Evolutionary conservation across 2,329 filamentous ascomycete species (phyloP), one percentile per base, ranked within the genome.

Genomic region (Trichophyton rubrum): DNA sequence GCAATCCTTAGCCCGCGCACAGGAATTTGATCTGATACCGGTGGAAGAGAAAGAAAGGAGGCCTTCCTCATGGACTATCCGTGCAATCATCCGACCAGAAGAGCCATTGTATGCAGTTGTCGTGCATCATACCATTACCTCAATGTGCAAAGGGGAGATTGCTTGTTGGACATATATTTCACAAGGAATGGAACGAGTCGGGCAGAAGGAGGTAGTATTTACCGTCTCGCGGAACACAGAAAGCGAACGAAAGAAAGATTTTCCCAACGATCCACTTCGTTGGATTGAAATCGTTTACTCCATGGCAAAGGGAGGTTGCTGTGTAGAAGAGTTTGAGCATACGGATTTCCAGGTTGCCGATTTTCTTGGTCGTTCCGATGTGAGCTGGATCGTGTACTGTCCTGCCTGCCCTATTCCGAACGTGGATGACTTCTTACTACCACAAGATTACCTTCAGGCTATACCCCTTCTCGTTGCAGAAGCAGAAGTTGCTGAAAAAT

Each of bases 101-200:
- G 55, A 49, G 9, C 43, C 35, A 2, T 43, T 62, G 9, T 40
- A 61, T 43, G 61, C 38, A 2, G 9, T 61, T 24, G 49, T 62
- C 20, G 61, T 49, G 24, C 30, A 59, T 24, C 61, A 62, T 59
- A 61, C 33, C n/a, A 56, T 62, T 15, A 24, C 47, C 33, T 59
- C 61, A 13, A 58, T 38, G 41, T 22, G 61, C n/a, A 59, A 56
- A 5, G 61, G 59, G n/a, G 56, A 61, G 15, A 30, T 62, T 15
- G 24, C 61, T 30, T 62, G 61, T 20, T 62, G 61, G 61, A 62
- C 61, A 38, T 62, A 56, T 49, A 62, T 62, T n/a, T 62, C 61
- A 9, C 45, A 59, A 30, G 61, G 61, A 9, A 40, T 62, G 47
- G 43, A 43, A 22, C 45, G 5, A 59, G 47, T 61, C 11, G 59